Percentiles rank a stretch among this genome's conserved stretches.
Evolutionary conservation across 1,284 basidiomycete genomes (phyloP).

Genomic region (Fomes fomentarius): DNA sequence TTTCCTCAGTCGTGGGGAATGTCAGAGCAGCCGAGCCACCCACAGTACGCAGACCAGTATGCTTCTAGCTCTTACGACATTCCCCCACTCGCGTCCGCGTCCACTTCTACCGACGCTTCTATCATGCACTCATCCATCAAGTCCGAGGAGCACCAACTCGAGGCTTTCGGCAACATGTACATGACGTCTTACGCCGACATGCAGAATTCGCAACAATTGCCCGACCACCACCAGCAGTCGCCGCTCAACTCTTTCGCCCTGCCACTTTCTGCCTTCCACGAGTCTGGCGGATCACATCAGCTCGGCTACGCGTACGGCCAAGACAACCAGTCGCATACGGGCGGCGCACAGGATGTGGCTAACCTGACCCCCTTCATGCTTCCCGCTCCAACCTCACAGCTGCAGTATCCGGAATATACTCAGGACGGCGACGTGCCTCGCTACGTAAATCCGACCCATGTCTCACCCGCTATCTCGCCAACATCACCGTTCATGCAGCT

Average conservation of each 20-base stretch:
- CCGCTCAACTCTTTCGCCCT: conserved; percentile 11
- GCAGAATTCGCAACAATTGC: conserved; percentile 4
- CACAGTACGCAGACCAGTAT: conserved; percentile 21
- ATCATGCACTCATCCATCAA: conserved; percentile 9
- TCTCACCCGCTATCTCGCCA: conserved; percentile 33
- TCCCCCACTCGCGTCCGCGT: conserved; percentile 7
- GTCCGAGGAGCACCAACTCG: conserved; percentile 14
- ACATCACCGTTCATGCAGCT: conserved; percentile 25
- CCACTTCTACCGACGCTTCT: conserved; percentile 2
- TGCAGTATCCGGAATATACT: conserved; percentile 22
- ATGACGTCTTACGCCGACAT: conserved; percentile 16
- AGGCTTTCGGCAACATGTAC: conserved; percentile 14
- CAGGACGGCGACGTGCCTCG: conserved; percentile 22
- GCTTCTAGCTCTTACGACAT: conserved; percentile 16
- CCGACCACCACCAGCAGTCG: conserved; percentile 5
- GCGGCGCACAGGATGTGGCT: conserved; percentile 11
- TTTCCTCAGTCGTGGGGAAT: conserved; percentile 17
- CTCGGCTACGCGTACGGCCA: conserved; percentile 18
- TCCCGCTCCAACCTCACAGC: conserved; percentile 9
- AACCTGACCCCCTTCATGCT: conserved; percentile 22
- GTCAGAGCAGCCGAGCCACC: conserved; percentile 6
- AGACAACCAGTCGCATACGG: conserved; percentile 12
- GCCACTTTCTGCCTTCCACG: conserved; percentile 9
- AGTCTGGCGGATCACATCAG: conserved; percentile 11
- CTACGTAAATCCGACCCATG: conserved; percentile 33